phyloP scores from a whole-genome alignment of 371 early-diverging fungal species.

The Massospora cicadina region DNA sequence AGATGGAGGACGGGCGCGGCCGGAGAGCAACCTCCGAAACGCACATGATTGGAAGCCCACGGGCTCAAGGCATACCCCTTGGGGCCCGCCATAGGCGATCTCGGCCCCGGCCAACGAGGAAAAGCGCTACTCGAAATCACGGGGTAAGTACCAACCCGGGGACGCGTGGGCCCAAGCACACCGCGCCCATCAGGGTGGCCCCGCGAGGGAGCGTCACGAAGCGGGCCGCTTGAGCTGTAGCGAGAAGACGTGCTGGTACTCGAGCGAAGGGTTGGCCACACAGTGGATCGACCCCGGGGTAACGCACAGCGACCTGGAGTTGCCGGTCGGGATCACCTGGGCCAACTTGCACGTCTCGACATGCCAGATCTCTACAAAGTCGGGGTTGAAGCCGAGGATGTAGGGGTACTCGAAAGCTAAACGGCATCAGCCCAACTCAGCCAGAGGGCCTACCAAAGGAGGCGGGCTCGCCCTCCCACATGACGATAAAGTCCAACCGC shows the following conservation, averaged over 20 bases:
- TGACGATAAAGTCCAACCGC: conserved; percentile 48
- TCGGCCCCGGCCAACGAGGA: too few species aligned
- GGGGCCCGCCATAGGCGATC: too few species aligned
- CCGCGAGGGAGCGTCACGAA: background rate
- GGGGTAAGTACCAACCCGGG: too few species aligned
- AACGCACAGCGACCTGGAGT: conserved; percentile 33
- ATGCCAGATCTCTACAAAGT: conserved; percentile 76
- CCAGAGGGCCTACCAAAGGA: conserved; percentile 30
- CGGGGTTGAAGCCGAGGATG: conserved; percentile 72
- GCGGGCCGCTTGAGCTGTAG: background rate
- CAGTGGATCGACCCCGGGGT: conserved; percentile 18
- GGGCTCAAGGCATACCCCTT: too few species aligned
- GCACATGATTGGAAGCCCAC: too few species aligned
- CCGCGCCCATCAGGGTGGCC: too few species aligned
- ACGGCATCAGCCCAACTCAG: conserved; percentile 13
- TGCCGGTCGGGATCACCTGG: conserved; percentile 40
- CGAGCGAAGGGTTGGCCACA: conserved; percentile 6
- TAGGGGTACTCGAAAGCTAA: conserved; percentile 63
- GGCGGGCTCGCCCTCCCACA: conserved; percentile 55
- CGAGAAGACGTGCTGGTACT: background rate
- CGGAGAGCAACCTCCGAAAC: too few species aligned
- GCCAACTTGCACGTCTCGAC: conserved; percentile 53
- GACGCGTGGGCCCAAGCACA: too few species aligned
- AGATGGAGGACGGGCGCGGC: too few species aligned
- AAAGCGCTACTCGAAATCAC: too few species aligned